Conservation (phyloP, 257 asterid genomes). For the Rhazya stricta region DNA sequence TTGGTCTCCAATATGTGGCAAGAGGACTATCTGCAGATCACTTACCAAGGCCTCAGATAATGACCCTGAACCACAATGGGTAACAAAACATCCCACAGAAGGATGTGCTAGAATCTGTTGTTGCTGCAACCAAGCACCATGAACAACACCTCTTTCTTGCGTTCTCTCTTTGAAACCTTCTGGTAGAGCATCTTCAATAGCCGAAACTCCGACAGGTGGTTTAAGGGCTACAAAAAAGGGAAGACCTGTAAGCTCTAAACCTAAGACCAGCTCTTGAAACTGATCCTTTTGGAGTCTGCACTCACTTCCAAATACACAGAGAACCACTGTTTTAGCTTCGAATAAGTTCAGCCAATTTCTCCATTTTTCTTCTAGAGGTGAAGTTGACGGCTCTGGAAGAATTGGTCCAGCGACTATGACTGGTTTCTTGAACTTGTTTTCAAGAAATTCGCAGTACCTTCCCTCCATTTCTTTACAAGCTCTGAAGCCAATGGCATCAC, state of each 20-base stretch:
- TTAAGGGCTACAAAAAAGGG: slow-evolving; percentile 31
- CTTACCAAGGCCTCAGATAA: slow-evolving; percentile 76
- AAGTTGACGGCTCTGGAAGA: slow-evolving; percentile 14
- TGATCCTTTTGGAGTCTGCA: slow-evolving; percentile 17
- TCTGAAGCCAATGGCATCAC: slow-evolving; percentile 21
- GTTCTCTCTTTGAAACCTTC: slow-evolving; percentile 22
- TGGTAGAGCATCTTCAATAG: slow-evolving; percentile 25
- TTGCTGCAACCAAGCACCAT: slow-evolving; percentile 77
- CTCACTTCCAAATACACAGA: slow-evolving; percentile 30
- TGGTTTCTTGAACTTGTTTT: slow-evolving; percentile 9
- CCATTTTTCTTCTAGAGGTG: slow-evolving; percentile 15
- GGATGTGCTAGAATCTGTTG: slow-evolving; percentile 55
- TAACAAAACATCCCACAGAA: slow-evolving; percentile 82
- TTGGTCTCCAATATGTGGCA: slow-evolving; percentile 66
- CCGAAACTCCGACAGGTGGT: slow-evolving; percentile 23
- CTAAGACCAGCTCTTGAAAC: slow-evolving; percentile 29
- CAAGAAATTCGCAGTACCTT: slow-evolving; percentile 14
- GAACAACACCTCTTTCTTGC: slow-evolving; percentile 39
- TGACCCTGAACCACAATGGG: slow-evolving; percentile 82
- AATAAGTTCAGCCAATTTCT: slow-evolving; percentile 13
- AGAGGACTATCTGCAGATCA: slow-evolving; percentile 57
- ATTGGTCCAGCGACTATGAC: slow-evolving; percentile 22
- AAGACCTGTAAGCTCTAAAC: slow-evolving; percentile 30
- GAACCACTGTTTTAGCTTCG: slow-evolving; percentile 12
- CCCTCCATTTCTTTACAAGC: slow-evolving; percentile 27